Evolutionary conservation across 2,329 filamentous ascomycete genomes (phyloP), one percentile per base, ranked within the genome.

Genomic region (Fusarium sp.): DNA sequence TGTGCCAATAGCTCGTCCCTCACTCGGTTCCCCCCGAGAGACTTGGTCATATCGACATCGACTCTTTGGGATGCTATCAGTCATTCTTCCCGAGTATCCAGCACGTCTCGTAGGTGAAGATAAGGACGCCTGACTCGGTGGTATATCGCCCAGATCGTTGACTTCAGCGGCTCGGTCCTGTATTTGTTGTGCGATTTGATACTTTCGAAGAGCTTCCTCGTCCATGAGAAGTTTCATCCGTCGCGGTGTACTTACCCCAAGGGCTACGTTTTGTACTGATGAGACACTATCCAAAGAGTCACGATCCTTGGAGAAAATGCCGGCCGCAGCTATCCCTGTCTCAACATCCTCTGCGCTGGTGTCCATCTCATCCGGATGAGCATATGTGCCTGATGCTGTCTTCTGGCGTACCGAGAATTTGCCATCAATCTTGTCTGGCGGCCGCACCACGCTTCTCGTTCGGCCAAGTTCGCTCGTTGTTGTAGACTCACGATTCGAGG

Each of bases 211-310:
- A 73, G 95, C 92, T 75, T 96, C 92, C 8, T 91, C 89, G 65
- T 88, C 88, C 87, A 96, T 92, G 72, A 95, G 87, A 72, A 86
- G 91, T 71, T 94, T 91, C 46, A 94, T 88, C 40, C 87, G 83
- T 14, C 87, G 85, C 1, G 91, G 91, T 74, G 90, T 80, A 70
- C 88, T 89, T 28, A 93, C 83, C 1, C 88, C 89, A 69, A 87
- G 85, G 47, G 78, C 81, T 11, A 79, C 83, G 0, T 87, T 89
- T 20, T 82, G 83, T 5, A 79, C 83, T 5, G 89, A 91, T 52
- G 85, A 76, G 48, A 87, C 82, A 42, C 90, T 93, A 51, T 92
- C 89, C 67, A 88, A 86, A 0, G 92, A 95, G 57, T 86, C 83
- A 60, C 86, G 83, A 23, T 28, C 46, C 11, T 60, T 46, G 15